Conservation (phyloP, 495 filamentous ascomycete species). For the Apiosordaria backusii region DNA sequence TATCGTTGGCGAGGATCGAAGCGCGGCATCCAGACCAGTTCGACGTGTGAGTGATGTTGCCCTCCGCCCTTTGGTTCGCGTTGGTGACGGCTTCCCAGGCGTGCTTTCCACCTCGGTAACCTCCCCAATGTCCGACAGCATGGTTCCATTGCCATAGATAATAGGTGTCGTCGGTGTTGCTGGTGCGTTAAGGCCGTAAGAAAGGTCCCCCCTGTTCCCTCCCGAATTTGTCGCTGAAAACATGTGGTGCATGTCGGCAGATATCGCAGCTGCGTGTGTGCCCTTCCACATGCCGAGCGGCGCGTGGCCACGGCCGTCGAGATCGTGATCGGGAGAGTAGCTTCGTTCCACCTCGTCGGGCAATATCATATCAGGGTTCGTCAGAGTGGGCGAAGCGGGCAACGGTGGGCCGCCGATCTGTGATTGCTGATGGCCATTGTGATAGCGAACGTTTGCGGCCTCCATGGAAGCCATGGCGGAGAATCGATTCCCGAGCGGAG, state of each 20-base stretch:
- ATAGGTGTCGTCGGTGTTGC: conserved; percentile 55
- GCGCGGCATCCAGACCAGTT: conserved; percentile 22
- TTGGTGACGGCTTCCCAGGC: conserved; percentile 33
- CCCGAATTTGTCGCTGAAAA: conserved; percentile 24
- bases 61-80: conserved; percentile 18
- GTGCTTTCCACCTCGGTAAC: conserved; percentile 59
- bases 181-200: conserved; percentile 47
- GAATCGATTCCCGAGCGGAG: neutral
- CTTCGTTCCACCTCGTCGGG: conserved; percentile 57
- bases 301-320: conserved; percentile 33
- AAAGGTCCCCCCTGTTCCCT: conserved; percentile 11
- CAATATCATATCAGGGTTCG: conserved; percentile 93
- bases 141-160: conserved; percentile 59
- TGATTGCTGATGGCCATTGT: conserved; percentile 31
- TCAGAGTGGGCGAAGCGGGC: conserved; percentile 75
- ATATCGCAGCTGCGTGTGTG: conserved; percentile 30
- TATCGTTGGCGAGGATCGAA: conserved; percentile 39
- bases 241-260: conserved; percentile 34
- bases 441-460: conserved; percentile 30
- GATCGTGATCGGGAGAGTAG: conserved; percentile 42
- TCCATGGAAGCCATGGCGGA: conserved; percentile 35
- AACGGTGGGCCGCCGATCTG: conserved; percentile 30
- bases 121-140: conserved; percentile 73
- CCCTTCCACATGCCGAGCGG: conserved; percentile 48
- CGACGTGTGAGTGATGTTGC: conserved; percentile 21